Conservation (phyloP, 1,284 basidiomycete genomes). For the Pseudozyma hubeiensis region DNA sequence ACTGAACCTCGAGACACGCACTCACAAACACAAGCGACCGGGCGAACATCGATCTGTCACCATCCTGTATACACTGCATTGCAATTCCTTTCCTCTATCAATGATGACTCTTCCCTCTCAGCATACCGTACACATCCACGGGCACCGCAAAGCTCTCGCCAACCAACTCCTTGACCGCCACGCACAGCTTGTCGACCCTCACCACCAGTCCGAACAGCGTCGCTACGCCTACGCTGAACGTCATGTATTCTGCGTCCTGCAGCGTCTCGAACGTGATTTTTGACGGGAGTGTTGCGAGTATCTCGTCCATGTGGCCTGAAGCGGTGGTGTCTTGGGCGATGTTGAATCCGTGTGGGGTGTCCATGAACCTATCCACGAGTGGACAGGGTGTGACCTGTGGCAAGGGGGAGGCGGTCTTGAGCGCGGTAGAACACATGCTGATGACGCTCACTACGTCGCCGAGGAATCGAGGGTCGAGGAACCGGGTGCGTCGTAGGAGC, state of each 20-base stretch:
- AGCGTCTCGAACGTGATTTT: slow-evolving; percentile 34
- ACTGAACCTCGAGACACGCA: no score
- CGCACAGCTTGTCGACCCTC: slow-evolving; percentile 78
- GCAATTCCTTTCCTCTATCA: neutral
- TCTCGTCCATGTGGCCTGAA: slow-evolving; percentile 3
- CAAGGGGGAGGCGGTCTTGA: slow-evolving; percentile 80
- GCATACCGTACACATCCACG: slow-evolving; percentile 33
- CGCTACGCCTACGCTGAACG: slow-evolving; percentile 73
- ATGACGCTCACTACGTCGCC: slow-evolving; percentile 75
- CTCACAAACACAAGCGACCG: no score
- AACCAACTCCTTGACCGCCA: slow-evolving; percentile 81
- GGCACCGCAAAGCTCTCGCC: slow-evolving; percentile 76
- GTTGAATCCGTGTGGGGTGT: slow-evolving; percentile 68
- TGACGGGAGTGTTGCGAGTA: slow-evolving; percentile 18
- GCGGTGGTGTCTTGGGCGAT: slow-evolving; percentile 1
- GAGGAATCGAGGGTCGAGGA: slow-evolving; percentile 83
- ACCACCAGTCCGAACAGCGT: slow-evolving; percentile 77
- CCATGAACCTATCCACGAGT: slow-evolving; percentile 77
- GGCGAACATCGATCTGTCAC: no score
- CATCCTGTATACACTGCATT: no score
- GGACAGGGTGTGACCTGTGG: slow-evolving; percentile 89
- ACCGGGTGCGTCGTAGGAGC: slow-evolving; percentile 79
- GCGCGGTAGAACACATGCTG: slow-evolving; percentile 71
- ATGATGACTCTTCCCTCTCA: neutral
- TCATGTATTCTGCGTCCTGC: slow-evolving; percentile 47